A percentile compares a stretch with the other conserved stretches of the same genome.
phyloP scores from a whole-genome alignment of 1,139 yeast genomes.

The Sugiyamaella pinicola region DNA sequence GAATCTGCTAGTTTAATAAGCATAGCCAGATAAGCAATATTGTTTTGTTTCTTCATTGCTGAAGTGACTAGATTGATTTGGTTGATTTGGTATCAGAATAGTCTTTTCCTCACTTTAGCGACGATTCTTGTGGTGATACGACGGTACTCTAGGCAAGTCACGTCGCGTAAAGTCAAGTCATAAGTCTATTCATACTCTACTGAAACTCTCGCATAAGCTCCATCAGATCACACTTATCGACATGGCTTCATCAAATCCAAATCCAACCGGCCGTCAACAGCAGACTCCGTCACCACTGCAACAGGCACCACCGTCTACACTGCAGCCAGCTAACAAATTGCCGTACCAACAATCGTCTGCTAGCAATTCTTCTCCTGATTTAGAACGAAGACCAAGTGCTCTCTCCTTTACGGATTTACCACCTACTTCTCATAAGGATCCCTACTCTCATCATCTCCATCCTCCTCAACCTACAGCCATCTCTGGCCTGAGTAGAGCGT shows the following conservation, averaged over 20 bases:
- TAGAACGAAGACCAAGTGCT: slow-evolving; percentile 18
- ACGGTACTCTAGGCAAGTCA: too few relatives aligned
- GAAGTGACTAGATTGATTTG: too few relatives aligned
- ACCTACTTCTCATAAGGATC: slow-evolving; percentile 7
- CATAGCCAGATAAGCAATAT: too few relatives aligned
- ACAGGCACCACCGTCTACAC: not conserved
- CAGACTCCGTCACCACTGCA: not conserved
- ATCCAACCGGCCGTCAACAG: not conserved
- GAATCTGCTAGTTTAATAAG: too few relatives aligned
- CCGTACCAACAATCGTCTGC: not conserved
- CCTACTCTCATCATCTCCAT: slow-evolving; percentile 5
- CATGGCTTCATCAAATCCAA: slow-evolving; percentile 5
- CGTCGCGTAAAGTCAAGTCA: too few relatives aligned
- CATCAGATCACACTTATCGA: too few relatives aligned
- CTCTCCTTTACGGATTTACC: slow-evolving; percentile 18
- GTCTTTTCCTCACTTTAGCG: too few relatives aligned
- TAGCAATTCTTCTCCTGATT: not conserved
- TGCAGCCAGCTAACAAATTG: not conserved
- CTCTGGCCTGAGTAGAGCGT: slow-evolving; percentile 7
- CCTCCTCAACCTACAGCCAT: slow-evolving; percentile 6
- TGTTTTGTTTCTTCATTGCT: too few relatives aligned
- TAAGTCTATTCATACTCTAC: too few relatives aligned
- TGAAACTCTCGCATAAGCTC: too few relatives aligned
- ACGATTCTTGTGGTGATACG: too few relatives aligned
- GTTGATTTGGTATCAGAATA: too few relatives aligned